These are phyloP conservation scores for Cryptococcus wingfieldii DNA, from an alignment of 1,284 basidiomycete genomes.

Conservation along the genomic window DNA sequence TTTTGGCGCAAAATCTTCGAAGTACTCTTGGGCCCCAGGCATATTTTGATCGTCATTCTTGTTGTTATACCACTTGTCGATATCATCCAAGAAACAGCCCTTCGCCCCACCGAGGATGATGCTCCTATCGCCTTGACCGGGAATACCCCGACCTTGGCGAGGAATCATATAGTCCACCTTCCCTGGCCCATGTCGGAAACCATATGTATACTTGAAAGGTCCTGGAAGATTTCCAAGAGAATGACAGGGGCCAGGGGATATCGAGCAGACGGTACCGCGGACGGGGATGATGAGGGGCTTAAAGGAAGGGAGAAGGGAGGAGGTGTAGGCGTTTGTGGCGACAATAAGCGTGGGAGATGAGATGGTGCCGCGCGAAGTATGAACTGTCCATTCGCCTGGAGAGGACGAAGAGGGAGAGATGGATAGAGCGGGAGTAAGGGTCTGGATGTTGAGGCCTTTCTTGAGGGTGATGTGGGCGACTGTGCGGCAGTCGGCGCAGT, in stretches of 20 bases:
- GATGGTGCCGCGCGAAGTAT: conserved; percentile 30
- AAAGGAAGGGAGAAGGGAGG: conserved; percentile 28
- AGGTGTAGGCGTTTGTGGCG: conserved; percentile 35
- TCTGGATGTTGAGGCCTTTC: conserved; percentile 26
- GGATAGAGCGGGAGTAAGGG: conserved; percentile 22
- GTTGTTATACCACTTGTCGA: conserved; percentile 25
- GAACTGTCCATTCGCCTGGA: conserved; percentile 18
- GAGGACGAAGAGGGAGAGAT: background rate
- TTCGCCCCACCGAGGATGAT: conserved; percentile 32
- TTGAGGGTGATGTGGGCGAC: conserved; percentile 17
- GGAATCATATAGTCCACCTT: conserved; percentile 34
- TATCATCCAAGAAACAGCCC: conserved; percentile 14
- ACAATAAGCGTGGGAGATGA: conserved; percentile 19
- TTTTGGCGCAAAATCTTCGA: conserved; percentile 25
- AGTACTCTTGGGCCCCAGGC: conserved; percentile 24
- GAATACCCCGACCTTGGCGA: conserved; percentile 25
- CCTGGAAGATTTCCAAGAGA: conserved; percentile 14
- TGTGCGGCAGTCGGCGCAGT: conserved; percentile 1
- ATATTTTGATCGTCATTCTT: conserved; percentile 24
- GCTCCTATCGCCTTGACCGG: conserved; percentile 22
- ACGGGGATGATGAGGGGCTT: conserved; percentile 28
- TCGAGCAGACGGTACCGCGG: conserved; percentile 26
- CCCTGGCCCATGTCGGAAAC: conserved; percentile 25
- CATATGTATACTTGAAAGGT: conserved; percentile 24
- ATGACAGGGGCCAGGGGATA: conserved; percentile 23